Percentiles rank a stretch among this genome's conserved stretches.
Evolutionary conservation across 306 rosid species (phyloP).

Genomic region (Vigna reflexopilosa): DNA sequence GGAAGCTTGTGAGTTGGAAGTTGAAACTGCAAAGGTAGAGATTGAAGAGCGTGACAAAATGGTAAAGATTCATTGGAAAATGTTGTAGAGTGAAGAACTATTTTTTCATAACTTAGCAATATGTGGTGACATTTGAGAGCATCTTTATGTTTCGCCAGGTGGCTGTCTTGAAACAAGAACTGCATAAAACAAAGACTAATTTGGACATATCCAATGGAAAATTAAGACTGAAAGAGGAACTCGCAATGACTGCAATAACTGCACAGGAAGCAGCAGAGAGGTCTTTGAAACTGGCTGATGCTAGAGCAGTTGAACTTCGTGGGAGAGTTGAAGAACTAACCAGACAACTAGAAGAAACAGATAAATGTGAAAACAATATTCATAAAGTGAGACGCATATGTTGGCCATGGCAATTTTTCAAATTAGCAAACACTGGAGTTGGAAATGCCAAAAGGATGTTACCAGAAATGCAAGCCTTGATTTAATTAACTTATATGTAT

Average conservation of each 20-base stretch:
- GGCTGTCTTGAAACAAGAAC: slow-evolving; percentile 73
- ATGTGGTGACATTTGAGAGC: too few relatives aligned
- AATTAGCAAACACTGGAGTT: slow-evolving; percentile 47
- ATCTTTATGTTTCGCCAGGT: slow-evolving; percentile 46
- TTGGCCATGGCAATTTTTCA: slow-evolving; percentile 85
- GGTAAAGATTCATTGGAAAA: slow-evolving; percentile 48
- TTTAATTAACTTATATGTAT: slow-evolving; percentile 51
- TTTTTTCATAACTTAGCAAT: too few relatives aligned
- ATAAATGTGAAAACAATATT: slow-evolving; percentile 59
- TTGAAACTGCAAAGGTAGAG: slow-evolving; percentile 74
- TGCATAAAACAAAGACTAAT: slow-evolving; percentile 73
- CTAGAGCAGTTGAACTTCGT: slow-evolving; percentile 67
- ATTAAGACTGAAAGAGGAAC: slow-evolving; percentile 75
- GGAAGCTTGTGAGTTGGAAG: slow-evolving; percentile 89
- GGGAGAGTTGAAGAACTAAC: slow-evolving; percentile 62
- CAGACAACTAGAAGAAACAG: slow-evolving; percentile 70
- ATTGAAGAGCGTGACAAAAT: slow-evolving; percentile 76
- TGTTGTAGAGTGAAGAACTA: not conserved
- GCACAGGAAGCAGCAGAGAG: slow-evolving; percentile 92
- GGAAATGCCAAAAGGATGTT: slow-evolving; percentile 54
- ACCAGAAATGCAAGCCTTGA: slow-evolving; percentile 88
- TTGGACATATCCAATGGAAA: slow-evolving; percentile 72
- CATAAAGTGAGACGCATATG: slow-evolving; percentile 63
- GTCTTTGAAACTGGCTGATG: slow-evolving; percentile 74
- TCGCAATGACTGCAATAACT: slow-evolving; percentile 72